phyloP scores from a whole-genome alignment of 192 early-diverging fungal genomes.

The Umbelopsis sp. region DNA sequence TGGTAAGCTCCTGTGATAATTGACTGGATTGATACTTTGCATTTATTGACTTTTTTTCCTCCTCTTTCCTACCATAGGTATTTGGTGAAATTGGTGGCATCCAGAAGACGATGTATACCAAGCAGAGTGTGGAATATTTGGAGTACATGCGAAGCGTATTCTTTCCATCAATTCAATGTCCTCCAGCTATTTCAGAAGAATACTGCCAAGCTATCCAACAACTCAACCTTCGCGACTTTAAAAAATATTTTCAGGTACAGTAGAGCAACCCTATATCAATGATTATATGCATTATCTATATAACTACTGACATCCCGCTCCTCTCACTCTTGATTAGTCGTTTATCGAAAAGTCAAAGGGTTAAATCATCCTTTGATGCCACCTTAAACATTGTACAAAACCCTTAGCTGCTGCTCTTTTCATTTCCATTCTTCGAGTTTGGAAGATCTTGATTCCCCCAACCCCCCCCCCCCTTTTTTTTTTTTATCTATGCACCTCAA shows the following conservation, averaged over 20 bases:
- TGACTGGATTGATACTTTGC: no score
- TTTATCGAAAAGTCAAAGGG: slow-evolving; percentile 47
- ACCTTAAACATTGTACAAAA: slow-evolving; percentile 16
- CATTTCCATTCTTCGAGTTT: not conserved
- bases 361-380: not conserved
- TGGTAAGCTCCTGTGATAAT: slow-evolving; percentile 46
- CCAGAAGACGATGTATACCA: slow-evolving; percentile 54
- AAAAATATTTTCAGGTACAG: slow-evolving; percentile 72
- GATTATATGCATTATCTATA: not conserved
- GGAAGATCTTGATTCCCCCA: not conserved
- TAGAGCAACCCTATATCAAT: not conserved
- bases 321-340: slow-evolving; percentile 26
- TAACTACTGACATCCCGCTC: not conserved
- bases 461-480: no score
- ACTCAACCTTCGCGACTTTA: slow-evolving; percentile 65
- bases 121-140: slow-evolving; percentile 60
- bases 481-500: no score
- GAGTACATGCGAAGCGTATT: slow-evolving; percentile 62
- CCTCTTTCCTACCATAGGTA: no score
- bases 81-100: slow-evolving; percentile 59
- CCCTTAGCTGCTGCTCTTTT: not conserved
- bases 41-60: no score
- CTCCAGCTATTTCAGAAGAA: slow-evolving; percentile 60
- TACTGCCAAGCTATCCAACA: slow-evolving; percentile 77
- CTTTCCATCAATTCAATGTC: slow-evolving; percentile 70